These are phyloP conservation scores for Luffa acutangula DNA, from an alignment of 306 rosid genomes.

Conservation along the genomic window DNA sequence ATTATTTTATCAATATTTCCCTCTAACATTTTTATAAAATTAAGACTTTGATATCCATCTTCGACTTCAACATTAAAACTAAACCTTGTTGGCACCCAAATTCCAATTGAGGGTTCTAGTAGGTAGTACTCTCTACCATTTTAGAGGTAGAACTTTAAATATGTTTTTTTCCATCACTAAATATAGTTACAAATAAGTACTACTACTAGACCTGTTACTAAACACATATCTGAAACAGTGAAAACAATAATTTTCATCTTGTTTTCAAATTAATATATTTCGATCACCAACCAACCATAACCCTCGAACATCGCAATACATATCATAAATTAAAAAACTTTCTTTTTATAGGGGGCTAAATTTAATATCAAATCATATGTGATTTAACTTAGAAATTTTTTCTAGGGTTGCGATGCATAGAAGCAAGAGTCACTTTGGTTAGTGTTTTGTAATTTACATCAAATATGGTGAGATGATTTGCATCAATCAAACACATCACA, in stretches of 20 bases:
- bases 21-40: no score
- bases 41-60: no score
- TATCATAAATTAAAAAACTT: neutral
- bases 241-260: neutral
- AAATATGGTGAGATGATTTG: slow-evolving; percentile 59
- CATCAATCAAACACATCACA: slow-evolving; percentile 40
- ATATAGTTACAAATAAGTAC: no score
- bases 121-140: no score
- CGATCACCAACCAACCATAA: neutral
- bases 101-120: neutral
- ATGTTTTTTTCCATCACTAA: no score
- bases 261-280: neutral
- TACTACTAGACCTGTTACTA: no score
- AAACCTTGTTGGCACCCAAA: no score
- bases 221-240: no score
- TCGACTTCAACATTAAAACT: no score
- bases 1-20: no score
- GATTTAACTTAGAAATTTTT: slow-evolving; percentile 55
- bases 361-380: slow-evolving; percentile 17
- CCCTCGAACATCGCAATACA: neutral
- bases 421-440: slow-evolving; percentile 68
- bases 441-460: slow-evolving; percentile 41
- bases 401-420: slow-evolving; percentile 93
- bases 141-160: no score
- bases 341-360: slow-evolving; percentile 7